Evolutionary conservation across 2,329 filamentous ascomycete genomes (phyloP), one percentile per base, ranked within the genome.

Genomic region (Fusarium tupiense): DNA sequence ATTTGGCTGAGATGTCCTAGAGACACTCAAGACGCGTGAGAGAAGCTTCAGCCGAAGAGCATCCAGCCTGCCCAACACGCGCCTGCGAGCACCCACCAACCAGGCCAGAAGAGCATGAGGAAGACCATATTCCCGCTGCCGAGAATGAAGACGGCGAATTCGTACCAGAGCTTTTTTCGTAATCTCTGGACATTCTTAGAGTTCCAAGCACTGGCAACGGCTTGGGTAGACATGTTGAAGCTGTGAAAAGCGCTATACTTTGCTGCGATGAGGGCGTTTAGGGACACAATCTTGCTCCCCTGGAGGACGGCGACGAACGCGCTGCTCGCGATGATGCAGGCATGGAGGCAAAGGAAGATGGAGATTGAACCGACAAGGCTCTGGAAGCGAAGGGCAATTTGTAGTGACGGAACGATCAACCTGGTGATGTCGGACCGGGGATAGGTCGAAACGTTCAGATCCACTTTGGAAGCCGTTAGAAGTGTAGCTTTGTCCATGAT

Each of bases 101-200:
- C 88, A 0, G 88, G 88, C 88, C 88, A 90, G 73, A 90, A 88
- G 71, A 90, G 69, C 67, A 89, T 52, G 38, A 89, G 78, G 69
- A 86, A 83, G 63, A 90, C 52, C 37, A 80, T 76, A 70, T 89
- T 89, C 31, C 86, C 83, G 11, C 85, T 83, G 8, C 88, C 88
- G 29, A 90, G 83, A 43, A 90, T 81, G 57, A 86, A 83, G 56
- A 85, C 81, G 65, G 85, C 86, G 64, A 90, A 84, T 77, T 90
- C 88, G 72, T 86, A 86, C 63, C 86, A 86, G 61, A 88, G 70
- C 72, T 85, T 86, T 70, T 84, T 86, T 46, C 85, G 81, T 44
- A 88, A 54, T n/a, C 76, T 79, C 64, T 79, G 80, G 22, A 82
- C 58, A 11, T 69, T 74, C 49, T 78, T 82, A 24, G 82, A 83